A percentile compares a stretch with the other conserved stretches of the same genome.
Evolutionary conservation across 2,329 filamentous ascomycete species (phyloP).

Genomic region (Mycosphaerella arachidis): DNA sequence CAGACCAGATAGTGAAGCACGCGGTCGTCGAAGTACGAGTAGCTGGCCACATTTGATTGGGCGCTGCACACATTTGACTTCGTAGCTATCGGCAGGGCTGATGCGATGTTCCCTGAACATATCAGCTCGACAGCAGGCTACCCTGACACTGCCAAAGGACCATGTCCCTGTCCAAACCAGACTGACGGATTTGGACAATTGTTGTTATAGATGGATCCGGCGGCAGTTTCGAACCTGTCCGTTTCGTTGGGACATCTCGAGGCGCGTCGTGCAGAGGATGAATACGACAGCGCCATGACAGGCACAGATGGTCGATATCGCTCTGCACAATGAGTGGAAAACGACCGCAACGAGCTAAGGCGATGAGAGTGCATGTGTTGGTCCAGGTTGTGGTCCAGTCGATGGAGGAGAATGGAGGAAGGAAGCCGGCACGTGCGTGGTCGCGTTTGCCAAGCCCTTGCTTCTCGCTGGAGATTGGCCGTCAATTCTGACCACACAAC

Average conservation of each 20-base stretch:
- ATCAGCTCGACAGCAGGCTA: neutral
- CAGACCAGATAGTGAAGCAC: slow-evolving; percentile 1
- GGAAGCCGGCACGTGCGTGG: neutral
- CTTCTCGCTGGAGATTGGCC: neutral
- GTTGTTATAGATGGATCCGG: neutral
- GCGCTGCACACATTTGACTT: slow-evolving; percentile 11
- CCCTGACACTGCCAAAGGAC: neutral
- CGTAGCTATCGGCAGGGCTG: slow-evolving; percentile 6
- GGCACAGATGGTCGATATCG: neutral
- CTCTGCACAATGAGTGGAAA: neutral
- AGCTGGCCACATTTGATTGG: neutral
- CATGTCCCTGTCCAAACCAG: neutral
- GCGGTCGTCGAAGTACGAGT: neutral
- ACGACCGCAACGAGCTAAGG: slow-evolving; percentile 2
- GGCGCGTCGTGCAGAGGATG: neutral
- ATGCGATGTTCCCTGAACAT: slow-evolving; percentile 13
- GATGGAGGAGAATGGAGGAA: neutral
- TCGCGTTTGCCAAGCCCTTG: no score
- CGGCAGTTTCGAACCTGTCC: neutral
- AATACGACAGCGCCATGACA: neutral
- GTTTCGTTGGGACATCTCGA: neutral
- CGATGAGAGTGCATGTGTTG: slow-evolving; percentile 10
- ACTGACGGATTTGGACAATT: neutral
- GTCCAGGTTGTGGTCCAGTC: slow-evolving; percentile 9
- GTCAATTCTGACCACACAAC: neutral